A percentile compares a stretch with the other conserved stretches of the same genome.
phyloP scores from a whole-genome alignment of 176 grass and related monocot genomes.

The Tuctoria greenei region DNA sequence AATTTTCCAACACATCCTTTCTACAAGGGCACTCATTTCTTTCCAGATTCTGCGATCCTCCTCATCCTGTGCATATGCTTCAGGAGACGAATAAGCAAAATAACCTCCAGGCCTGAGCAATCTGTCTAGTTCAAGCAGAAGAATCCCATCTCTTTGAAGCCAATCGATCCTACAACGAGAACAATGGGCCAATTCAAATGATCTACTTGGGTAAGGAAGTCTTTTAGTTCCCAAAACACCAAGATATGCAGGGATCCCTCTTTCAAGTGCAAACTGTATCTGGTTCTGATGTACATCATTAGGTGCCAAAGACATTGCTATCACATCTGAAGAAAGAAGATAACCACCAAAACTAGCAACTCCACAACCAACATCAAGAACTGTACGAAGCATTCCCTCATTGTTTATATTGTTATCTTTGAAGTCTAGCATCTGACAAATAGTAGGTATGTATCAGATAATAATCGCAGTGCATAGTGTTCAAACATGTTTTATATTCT shows the following conservation, averaged over 20 bases:
- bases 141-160: conserved; percentile 96
- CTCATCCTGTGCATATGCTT: conserved; percentile 98
- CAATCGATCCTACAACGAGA: conserved; percentile 96
- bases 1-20: conserved; percentile 98
- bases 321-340: conserved; percentile 87
- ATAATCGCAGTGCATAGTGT: conserved; percentile 1
- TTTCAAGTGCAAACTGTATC: conserved; percentile 99
- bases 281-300: conserved; percentile 99
- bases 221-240: conserved; percentile 96
- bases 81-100: conserved; percentile 97
- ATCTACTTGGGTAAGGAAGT: conserved; percentile 93
- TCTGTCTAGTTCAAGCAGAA: conserved; percentile 92
- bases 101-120: conserved; percentile 95
- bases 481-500: conserved; percentile 5
- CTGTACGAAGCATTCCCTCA: conserved; percentile 80
- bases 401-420: conserved; percentile 84
- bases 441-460: conserved; percentile 34
- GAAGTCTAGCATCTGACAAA: conserved; percentile 89
- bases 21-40: conserved; percentile 90
- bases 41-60: conserved; percentile 95
- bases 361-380: conserved; percentile 97
- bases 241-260: conserved; percentile 96
- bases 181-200: conserved; percentile 98
- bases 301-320: conserved; percentile 95
- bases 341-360: conserved; percentile 98